Conservation (phyloP, 1,139 yeast species). For the Kodamaea sp. region DNA sequence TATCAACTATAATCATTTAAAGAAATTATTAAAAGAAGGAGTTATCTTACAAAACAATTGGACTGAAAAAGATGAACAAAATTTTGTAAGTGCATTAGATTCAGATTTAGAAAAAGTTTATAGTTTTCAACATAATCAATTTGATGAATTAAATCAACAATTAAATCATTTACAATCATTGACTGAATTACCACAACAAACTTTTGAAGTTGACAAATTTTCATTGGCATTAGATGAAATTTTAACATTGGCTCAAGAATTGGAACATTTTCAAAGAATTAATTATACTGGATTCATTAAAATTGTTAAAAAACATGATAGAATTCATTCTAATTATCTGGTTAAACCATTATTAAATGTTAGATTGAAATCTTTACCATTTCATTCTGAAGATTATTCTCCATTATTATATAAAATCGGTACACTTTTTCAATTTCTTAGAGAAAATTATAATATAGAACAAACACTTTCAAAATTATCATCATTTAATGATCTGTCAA, state of each 20-base stretch:
- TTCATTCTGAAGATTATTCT: slow-evolving; percentile 92
- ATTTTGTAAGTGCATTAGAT: slow-evolving; percentile 79
- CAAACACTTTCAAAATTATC: slow-evolving; percentile 40
- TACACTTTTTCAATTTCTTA: slow-evolving; percentile 71
- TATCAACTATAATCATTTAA: slow-evolving; percentile 73
- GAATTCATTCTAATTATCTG: slow-evolving; percentile 78
- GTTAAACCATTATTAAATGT: slow-evolving; percentile 88
- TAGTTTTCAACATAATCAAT: slow-evolving; percentile 72
- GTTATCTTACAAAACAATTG: slow-evolving; percentile 46
- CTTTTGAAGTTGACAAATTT: slow-evolving; percentile 54
- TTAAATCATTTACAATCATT: slow-evolving; percentile 58
- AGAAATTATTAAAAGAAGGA: slow-evolving; percentile 78
- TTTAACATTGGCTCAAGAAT: slow-evolving; percentile 72
- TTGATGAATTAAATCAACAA: slow-evolving; percentile 62
- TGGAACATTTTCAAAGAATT: slow-evolving; percentile 84
- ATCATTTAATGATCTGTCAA: slow-evolving; percentile 47
- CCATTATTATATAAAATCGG: slow-evolving; percentile 85
- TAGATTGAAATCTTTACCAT: slow-evolving; percentile 80
- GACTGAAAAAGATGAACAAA: slow-evolving; percentile 60
- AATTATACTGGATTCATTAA: slow-evolving; percentile 94
- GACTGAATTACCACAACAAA: slow-evolving; percentile 29
- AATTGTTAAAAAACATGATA: slow-evolving; percentile 93
- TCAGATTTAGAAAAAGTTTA: slow-evolving; percentile 90
- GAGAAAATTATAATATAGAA: slow-evolving; percentile 56
- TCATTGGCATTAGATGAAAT: slow-evolving; percentile 69